These are phyloP conservation scores for Cercophora sp. DNA, from an alignment of 495 filamentous ascomycete species.

Conservation along the genomic window DNA sequence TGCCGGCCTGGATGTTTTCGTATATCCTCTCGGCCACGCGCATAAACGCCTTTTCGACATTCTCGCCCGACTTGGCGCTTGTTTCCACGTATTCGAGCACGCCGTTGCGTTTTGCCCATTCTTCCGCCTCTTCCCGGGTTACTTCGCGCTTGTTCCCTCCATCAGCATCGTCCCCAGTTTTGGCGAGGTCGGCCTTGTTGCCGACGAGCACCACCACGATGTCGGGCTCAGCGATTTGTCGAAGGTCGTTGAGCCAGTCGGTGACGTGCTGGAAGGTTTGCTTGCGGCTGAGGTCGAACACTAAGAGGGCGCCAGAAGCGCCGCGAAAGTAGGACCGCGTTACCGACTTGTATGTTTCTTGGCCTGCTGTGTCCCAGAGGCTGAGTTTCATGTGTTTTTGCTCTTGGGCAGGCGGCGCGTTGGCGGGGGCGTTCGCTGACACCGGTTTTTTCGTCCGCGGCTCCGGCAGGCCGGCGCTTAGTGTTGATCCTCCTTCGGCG, in stretches of 20 bases:
- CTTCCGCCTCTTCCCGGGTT: conserved; percentile 70
- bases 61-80: conserved; percentile 88
- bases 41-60: conserved; percentile 88
- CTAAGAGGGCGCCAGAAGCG: conserved; percentile 83
- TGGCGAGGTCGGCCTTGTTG: conserved; percentile 84
- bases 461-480: conserved; percentile 37
- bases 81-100: conserved; percentile 92
- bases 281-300: conserved; percentile 87
- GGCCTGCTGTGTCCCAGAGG: conserved; percentile 95
- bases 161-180: conserved; percentile 30
- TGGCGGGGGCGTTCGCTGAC: too few species aligned
- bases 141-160: conserved; percentile 68
- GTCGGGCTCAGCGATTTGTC: conserved; percentile 86
- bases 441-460: conserved; percentile 22
- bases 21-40: conserved; percentile 92
- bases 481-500: conserved; percentile 1
- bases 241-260: conserved; percentile 87
- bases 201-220: conserved; percentile 93
- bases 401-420: conserved; percentile 17
- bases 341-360: conserved; percentile 95
- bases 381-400: conserved; percentile 72
- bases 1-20: conserved; percentile 88
- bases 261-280: conserved; percentile 82
- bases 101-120: conserved; percentile 79
- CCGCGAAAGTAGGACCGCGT: conserved; percentile 95